phyloP scores from a whole-genome alignment of 1,284 basidiomycete species.

The Violaceomyces palustris region DNA sequence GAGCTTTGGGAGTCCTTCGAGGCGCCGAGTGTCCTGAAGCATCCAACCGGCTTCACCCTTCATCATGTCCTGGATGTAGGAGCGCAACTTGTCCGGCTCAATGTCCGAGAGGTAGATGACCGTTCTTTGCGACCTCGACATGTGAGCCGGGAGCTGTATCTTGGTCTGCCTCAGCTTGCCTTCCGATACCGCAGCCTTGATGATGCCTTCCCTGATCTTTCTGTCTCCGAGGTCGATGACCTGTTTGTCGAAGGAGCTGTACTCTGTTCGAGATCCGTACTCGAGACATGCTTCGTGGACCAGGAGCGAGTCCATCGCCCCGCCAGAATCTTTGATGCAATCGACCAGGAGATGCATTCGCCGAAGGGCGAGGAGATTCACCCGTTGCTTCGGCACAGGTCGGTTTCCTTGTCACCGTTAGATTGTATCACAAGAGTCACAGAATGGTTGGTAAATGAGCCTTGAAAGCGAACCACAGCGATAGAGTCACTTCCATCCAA shows the following conservation, averaged over 20 bases:
- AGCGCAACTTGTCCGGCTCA: conserved; percentile 10
- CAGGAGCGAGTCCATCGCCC: conserved; percentile 19
- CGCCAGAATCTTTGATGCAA: conserved; percentile 18
- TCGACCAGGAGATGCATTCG: conserved; percentile 15
- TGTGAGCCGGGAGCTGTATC: conserved; percentile 12
- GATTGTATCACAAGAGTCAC: too few species aligned
- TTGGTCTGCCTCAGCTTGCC: conserved; percentile 18
- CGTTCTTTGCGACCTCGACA: conserved; percentile 8
- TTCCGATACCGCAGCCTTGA: conserved; percentile 9
- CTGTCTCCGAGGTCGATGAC: conserved; percentile 19
- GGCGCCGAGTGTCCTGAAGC: too few species aligned
- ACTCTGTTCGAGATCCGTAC: too few species aligned
- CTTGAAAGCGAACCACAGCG: too few species aligned
- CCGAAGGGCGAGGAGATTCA: too few species aligned
- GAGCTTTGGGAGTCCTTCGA: too few species aligned
- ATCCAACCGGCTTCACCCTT: conserved; percentile 13
- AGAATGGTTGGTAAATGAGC: too few species aligned
- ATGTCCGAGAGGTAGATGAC: conserved; percentile 21
- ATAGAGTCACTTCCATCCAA: too few species aligned
- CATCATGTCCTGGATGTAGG: conserved; percentile 15
- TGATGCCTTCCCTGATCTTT: conserved; percentile 16
- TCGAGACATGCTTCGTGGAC: conserved; percentile 20
- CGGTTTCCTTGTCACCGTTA: too few species aligned
- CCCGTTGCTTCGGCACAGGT: too few species aligned
- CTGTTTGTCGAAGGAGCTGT: conserved; percentile 16